Evolutionary conservation across 2,329 filamentous ascomycete genomes (phyloP).

Genomic region (Alternaria gaisen): DNA sequence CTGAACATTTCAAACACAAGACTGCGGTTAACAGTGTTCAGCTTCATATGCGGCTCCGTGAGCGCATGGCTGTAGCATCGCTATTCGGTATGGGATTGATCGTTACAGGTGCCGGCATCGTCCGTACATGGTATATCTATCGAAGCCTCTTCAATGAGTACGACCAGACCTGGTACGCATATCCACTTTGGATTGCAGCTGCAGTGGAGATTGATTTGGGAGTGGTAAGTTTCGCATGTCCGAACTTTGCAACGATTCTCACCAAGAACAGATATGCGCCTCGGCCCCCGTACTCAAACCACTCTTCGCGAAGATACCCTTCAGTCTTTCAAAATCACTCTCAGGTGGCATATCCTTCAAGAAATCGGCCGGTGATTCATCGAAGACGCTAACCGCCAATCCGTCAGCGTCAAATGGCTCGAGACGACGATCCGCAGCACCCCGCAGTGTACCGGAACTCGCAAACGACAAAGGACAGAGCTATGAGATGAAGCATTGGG

Average conservation of each 20-base stretch:
- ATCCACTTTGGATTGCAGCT: constrained; percentile 58
- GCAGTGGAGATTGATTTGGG: constrained; percentile 58
- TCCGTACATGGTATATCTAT: constrained; percentile 58
- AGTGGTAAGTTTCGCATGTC: constrained; percentile 47
- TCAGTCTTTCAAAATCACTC: constrained; percentile 27
- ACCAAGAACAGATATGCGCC: constrained; percentile 37
- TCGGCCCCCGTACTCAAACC: constrained; percentile 45
- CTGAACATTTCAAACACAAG: neutral
- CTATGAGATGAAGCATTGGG: constrained; percentile 37
- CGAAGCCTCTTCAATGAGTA: constrained; percentile 52
- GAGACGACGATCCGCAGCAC: constrained; percentile 25
- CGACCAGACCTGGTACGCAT: constrained; percentile 57
- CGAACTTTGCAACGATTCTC: neutral
- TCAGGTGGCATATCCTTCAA: constrained; percentile 27
- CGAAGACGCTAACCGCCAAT: constrained; percentile 15
- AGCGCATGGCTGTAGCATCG: constrained; percentile 51
- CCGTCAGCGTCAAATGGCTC: constrained; percentile 18
- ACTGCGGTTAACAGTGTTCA: constrained; percentile 1
- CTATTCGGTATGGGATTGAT: constrained; percentile 55
- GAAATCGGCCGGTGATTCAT: constrained; percentile 3
- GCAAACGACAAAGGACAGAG: constrained; percentile 24
- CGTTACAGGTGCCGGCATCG: constrained; percentile 54
- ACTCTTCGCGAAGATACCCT: constrained; percentile 38
- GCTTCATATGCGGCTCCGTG: constrained; percentile 54
- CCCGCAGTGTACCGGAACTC: constrained; percentile 22